Percentiles rank a stretch among this genome's conserved stretches.
phyloP scores from a whole-genome alignment of 352 stramenopile genomes.

The Globisporangium uncinulatum region DNA sequence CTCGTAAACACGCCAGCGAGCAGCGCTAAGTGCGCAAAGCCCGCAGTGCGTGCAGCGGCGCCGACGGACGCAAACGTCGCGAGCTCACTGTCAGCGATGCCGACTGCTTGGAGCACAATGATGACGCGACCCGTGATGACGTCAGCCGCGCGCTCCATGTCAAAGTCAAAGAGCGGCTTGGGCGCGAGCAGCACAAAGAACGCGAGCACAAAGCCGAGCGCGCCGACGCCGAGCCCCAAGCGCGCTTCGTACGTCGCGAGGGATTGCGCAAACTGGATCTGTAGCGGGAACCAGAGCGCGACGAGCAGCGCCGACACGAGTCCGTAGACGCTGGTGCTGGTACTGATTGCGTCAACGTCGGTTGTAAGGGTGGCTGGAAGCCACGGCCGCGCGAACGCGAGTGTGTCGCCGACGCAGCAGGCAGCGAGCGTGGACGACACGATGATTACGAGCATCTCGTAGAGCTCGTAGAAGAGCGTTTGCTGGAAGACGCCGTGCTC shows the following conservation, averaged over 20 bases:
- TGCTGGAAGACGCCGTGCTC: constrained; percentile 59
- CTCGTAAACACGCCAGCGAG: constrained; percentile 49
- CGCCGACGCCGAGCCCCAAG: constrained; percentile 45
- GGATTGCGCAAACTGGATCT: constrained; percentile 66
- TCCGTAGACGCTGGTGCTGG: constrained; percentile 60
- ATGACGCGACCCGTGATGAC: constrained; percentile 30
- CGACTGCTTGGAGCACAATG: constrained; percentile 49
- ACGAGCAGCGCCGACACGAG: constrained; percentile 60
- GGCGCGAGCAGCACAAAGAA: constrained; percentile 60
- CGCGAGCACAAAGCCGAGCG: constrained; percentile 48
- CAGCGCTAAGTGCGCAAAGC: constrained; percentile 33
- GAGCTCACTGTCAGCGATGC: constrained; percentile 58
- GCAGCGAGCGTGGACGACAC: constrained; percentile 45
- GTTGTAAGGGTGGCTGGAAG: constrained; percentile 10
- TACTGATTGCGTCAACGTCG: not conserved
- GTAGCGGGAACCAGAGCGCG: constrained; percentile 66
- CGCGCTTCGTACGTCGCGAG: constrained; percentile 52
- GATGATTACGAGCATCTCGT: constrained; percentile 77
- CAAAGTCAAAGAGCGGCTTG: constrained; percentile 57
- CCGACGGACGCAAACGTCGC: constrained; percentile 32
- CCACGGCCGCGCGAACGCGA: constrained; percentile 27
- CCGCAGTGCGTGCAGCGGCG: constrained; percentile 15
- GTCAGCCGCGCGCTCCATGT: constrained; percentile 44
- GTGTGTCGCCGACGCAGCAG: constrained; percentile 34
- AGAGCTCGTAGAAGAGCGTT: constrained; percentile 78